Base-by-base conservation (phyloP, 2,329 filamentous ascomycete genomes). In the Colletotrichum tabaci region DNA sequence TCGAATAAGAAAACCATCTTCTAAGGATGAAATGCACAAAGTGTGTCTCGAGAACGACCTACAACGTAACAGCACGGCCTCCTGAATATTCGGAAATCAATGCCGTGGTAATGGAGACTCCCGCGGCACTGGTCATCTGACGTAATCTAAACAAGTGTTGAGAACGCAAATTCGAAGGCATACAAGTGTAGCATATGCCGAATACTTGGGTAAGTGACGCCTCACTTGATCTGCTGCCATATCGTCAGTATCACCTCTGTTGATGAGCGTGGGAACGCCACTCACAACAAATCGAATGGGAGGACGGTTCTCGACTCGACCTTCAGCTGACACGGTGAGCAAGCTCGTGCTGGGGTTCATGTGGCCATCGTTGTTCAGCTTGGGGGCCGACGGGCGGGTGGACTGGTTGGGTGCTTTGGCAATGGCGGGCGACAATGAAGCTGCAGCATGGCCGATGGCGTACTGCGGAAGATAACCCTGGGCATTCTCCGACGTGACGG, bases 401-500 rank as follows among this genome's bases (percentile, higher is more conserved):
- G 82, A 79, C 38, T 62, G 64, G 30, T 76, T 75, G 30, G 80
- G 78, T 23, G 80, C 75, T 72, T 84, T 84, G 46, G 81, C 82
- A 58, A 85, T 82, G 26, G 83, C 77, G 18, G 86, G 86, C 12
- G 82, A 80, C 23, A 87, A 80, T 57, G 85, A 88, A 26, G 87
- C 86, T 12, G 87, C 85, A 26, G 87, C 87, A 75, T 88, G 81
- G 21, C 87, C 87, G 35, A 61, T 62, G 12, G 82, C 78, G 67
- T 87, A 89, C 42, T 88, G 86, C 18, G 87, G 88, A 56, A 90
- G 78, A 53, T 86, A 83, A n/a, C 87, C 88, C 38, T 85, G 87
- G 9, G 85, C 87, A 15, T 87, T 89, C 55, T 84, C 86, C 4
- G 87, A 86, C 3, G 87, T 87, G 58, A 90, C 79, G 12, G 87